Base-by-base conservation (phyloP, 2,329 filamentous ascomycete genomes). In the Coniochaeta sp. region DNA sequence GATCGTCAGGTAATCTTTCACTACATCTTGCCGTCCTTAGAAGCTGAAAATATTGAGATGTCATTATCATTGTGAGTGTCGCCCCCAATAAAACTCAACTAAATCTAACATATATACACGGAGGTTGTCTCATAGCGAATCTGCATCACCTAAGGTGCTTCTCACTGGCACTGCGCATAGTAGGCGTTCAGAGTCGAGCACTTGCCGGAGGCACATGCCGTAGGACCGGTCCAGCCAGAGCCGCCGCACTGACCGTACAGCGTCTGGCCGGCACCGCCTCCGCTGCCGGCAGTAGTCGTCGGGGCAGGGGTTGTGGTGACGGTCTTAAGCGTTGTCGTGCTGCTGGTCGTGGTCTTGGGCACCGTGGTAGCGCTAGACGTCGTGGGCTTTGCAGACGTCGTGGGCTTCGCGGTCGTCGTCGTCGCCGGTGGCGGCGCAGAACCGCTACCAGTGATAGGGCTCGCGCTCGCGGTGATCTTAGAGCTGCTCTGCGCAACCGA, bases 231-330 rank as follows among this genome's bases (percentile, higher is more conserved):
- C 65, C 67, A 78, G 26, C 68, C 69, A 8, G 68, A 66, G n/a
- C 77, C 77, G 64, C 77, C 77, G 62, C 77, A 79, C 67, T 77
- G 76, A 6, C 68, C 70, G 60, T 69, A 77, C 11, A 60, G 26
- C 8, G 47, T 61, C 56, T 62, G 59, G 43, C 24, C 31, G 16
- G 38, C 3, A 40, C 38, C 38, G n/a, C 17, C 17, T 19, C 38
- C 38, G 16, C 38, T 11, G 59, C 17, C 14, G 55, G 34, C 6
- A 9, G 58, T 58, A n/a, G 61, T 60, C 17, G 60, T 60, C 28
- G 47, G 33, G 12, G 55, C 60, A 6, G 59, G 4, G 9, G 38
- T 40, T n/a, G 55, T 57, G 12, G 55, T 60, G 17, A 60, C 57
- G 7, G 58, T 59, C 6, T 54, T 24, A 40, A 54, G 31, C 5